Evolutionary conservation across 2,329 filamentous ascomycete genomes (phyloP).

Genomic region (Trichoderma sp.): DNA sequence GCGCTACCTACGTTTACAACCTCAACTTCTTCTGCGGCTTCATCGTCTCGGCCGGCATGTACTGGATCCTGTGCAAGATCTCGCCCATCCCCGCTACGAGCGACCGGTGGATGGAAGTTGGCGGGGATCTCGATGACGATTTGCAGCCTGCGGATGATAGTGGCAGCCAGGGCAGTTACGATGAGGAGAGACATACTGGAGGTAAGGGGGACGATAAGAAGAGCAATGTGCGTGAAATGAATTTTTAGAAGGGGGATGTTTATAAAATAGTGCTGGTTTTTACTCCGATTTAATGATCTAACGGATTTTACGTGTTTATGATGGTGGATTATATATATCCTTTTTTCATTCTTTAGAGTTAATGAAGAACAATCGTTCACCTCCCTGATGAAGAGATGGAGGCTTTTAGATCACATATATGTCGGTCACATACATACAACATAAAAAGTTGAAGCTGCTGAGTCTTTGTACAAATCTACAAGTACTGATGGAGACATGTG

Average conservation of each 20-base stretch:
- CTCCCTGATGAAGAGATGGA: no score
- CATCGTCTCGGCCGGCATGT: slow-evolving; percentile 62
- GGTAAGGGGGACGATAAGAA: slow-evolving; percentile 1
- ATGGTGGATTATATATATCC: neutral
- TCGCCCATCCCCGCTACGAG: slow-evolving; percentile 73
- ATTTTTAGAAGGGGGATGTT: neutral
- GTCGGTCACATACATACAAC: neutral
- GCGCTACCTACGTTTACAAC: slow-evolving; percentile 83
- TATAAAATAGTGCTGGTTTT: neutral
- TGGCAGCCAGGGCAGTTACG: slow-evolving; percentile 34
- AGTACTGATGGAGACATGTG: neutral
- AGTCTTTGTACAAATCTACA: no score
- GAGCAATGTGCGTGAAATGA: neutral
- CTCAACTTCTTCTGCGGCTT: slow-evolving; percentile 89
- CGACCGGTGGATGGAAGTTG: slow-evolving; percentile 74
- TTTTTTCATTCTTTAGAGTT: neutral
- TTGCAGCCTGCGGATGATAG: slow-evolving; percentile 46
- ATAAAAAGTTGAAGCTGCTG: neutral
- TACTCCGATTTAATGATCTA: neutral
- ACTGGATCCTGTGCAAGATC: slow-evolving; percentile 67
- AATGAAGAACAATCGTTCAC: neutral
- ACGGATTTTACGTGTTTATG: neutral
- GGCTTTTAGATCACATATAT: neutral
- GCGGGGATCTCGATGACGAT: slow-evolving; percentile 59
- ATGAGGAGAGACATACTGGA: slow-evolving; percentile 9